A percentile compares a stretch with the other conserved stretches of the same genome.
Evolutionary conservation across 352 stramenopile species (phyloP).

Genomic region (Phytophthora tubulina): DNA sequence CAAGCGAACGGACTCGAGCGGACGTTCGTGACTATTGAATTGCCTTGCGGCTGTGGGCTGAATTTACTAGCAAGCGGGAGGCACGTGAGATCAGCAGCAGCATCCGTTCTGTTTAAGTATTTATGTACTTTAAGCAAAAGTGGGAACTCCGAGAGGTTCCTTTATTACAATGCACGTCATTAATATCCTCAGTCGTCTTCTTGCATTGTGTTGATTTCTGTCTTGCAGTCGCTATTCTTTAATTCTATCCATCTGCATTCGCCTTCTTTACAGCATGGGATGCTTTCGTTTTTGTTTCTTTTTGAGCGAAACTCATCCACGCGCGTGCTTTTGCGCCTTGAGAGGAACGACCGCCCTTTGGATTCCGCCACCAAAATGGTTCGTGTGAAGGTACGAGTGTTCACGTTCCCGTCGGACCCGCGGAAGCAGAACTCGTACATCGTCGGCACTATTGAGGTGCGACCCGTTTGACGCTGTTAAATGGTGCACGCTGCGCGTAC

Average conservation of each 20-base stretch:
- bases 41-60: too few species aligned
- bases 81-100: neutral
- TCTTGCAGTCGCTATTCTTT: neutral
- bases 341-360: neutral
- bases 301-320: neutral
- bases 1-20: conserved; percentile 20
- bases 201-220: conserved; percentile 1
- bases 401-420: conserved; percentile 77
- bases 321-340: too few species aligned
- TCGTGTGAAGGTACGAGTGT: conserved; percentile 76
- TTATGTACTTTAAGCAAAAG: conserved; percentile 42
- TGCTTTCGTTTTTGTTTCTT: neutral
- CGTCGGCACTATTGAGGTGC: conserved; percentile 73
- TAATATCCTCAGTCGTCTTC: conserved; percentile 8
- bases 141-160: conserved; percentile 31
- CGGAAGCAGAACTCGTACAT: conserved; percentile 82
- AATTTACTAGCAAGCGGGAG: too few species aligned
- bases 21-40: conserved; percentile 16
- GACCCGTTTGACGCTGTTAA: neutral
- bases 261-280: too few species aligned
- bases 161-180: conserved; percentile 25
- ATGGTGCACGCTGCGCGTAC: neutral
- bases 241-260: too few species aligned
- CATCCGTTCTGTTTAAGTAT: conserved; percentile 36
- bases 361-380: conserved; percentile 22